Evolutionary conservation across 2,329 filamentous ascomycete species (phyloP).

Genomic region (Nemania diffusa): DNA sequence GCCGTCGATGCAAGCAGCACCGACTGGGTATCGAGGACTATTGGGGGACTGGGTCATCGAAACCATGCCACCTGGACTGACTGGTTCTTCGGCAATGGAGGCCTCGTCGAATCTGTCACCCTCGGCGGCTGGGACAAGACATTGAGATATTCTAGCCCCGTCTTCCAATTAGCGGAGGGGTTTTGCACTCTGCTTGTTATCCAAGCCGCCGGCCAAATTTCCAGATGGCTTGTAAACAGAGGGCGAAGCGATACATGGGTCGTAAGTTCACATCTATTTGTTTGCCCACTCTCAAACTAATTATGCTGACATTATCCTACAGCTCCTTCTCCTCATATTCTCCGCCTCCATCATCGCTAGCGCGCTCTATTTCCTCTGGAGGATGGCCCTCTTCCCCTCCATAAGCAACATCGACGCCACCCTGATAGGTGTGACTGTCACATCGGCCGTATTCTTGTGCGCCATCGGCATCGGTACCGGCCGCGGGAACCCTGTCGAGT

Average conservation of each 20-base stretch:
- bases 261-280: constrained; percentile 63
- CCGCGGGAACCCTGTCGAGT: constrained; percentile 93
- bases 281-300: background rate
- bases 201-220: constrained; percentile 93
- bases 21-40: constrained; percentile 85
- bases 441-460: constrained; percentile 90
- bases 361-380: constrained; percentile 95
- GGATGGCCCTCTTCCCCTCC: constrained; percentile 91
- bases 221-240: constrained; percentile 91
- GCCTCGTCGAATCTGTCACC: constrained; percentile 80
- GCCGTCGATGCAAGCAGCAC: constrained; percentile 84
- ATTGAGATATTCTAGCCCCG: constrained; percentile 87
- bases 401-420: constrained; percentile 93
- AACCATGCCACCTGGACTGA: constrained; percentile 75
- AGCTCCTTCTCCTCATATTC: constrained; percentile 88
- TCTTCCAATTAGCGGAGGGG: constrained; percentile 94
- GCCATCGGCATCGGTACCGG: constrained; percentile 95
- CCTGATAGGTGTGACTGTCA: constrained; percentile 91
- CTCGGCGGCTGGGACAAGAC: constrained; percentile 90
- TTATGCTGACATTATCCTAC: constrained; percentile 19
- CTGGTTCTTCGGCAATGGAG: constrained; percentile 89
- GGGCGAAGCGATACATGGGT: constrained; percentile 97
- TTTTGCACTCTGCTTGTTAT: constrained; percentile 98
- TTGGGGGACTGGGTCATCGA: constrained; percentile 71
- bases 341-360: constrained; percentile 93